A percentile compares a stretch with the other conserved stretches of the same genome.
phyloP scores from a whole-genome alignment of 2,329 filamentous ascomycete species.

The Aspergillus aculeatinus region DNA sequence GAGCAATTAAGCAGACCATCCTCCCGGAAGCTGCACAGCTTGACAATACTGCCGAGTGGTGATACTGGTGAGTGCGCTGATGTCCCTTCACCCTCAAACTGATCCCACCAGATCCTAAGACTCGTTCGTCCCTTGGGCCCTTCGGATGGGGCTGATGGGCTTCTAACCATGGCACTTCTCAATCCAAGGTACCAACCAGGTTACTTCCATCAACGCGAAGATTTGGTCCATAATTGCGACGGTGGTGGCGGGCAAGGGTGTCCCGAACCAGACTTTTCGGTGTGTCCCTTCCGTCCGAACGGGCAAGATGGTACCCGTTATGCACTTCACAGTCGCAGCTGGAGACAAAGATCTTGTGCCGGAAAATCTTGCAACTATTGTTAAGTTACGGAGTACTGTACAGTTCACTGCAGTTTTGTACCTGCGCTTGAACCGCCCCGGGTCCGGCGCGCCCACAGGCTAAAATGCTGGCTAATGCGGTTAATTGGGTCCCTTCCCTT shows the following conservation, averaged over 20 bases:
- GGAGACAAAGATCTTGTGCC: not conserved
- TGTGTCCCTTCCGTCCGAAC: not conserved
- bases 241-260: not conserved
- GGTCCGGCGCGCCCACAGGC: not conserved
- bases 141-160: not conserved
- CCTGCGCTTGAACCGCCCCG: constrained; percentile 6
- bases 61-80: not conserved
- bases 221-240: constrained; percentile 1
- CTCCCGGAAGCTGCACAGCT: too few species aligned
- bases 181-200: not conserved
- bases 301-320: too few species aligned
- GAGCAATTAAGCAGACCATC: not conserved
- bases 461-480: not conserved
- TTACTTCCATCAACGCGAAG: not conserved
- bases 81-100: too few species aligned
- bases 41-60: not conserved
- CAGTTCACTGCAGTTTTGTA: not conserved
- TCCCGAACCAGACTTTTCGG: not conserved
- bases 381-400: not conserved
- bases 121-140: not conserved
- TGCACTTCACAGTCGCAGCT: too few species aligned
- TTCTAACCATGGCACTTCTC: not conserved
- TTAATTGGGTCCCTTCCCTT: not conserved
- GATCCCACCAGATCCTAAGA: not conserved
- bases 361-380: not conserved